Evolutionary conservation across 164 flowering plant genomes (phyloP).

Genomic region (Saururus chinensis): DNA sequence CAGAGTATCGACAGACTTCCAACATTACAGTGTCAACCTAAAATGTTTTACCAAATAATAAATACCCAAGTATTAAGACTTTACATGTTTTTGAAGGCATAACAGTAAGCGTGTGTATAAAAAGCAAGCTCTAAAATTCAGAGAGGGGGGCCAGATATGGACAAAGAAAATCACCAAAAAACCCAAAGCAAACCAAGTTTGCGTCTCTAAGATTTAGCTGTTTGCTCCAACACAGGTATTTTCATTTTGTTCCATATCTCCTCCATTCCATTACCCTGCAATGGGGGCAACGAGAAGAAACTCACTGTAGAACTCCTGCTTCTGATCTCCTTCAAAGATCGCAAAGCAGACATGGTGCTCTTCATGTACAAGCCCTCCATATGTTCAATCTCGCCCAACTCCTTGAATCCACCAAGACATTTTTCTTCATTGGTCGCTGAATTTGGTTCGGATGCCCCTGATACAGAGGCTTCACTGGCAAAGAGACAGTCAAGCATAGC

Average conservation of each 20-base stretch:
- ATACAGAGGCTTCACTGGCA: slow-evolving; percentile 15
- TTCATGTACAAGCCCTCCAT: slow-evolving; percentile 44
- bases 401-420: slow-evolving; percentile 18
- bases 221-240: slow-evolving; percentile 26
- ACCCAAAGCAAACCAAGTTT: no score
- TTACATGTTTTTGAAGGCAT: no score
- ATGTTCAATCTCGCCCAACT: slow-evolving; percentile 35
- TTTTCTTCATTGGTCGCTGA: neutral
- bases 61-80: no score
- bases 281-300: slow-evolving; percentile 42
- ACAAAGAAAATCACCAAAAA: no score
- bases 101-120: no score
- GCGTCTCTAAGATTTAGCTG: slow-evolving; percentile 8
- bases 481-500: slow-evolving; percentile 47
- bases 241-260: slow-evolving; percentile 22
- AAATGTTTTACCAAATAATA: no score
- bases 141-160: no score
- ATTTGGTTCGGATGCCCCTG: slow-evolving; percentile 3
- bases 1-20: no score
- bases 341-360: slow-evolving; percentile 37
- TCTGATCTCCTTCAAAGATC: slow-evolving; percentile 42
- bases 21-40: no score
- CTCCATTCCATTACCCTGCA: slow-evolving; percentile 20
- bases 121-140: no score
- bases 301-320: slow-evolving; percentile 53